These are phyloP conservation scores for Cinnamomum micranthum DNA, from an alignment of 164 flowering plant genomes.

Conservation along the genomic window DNA sequence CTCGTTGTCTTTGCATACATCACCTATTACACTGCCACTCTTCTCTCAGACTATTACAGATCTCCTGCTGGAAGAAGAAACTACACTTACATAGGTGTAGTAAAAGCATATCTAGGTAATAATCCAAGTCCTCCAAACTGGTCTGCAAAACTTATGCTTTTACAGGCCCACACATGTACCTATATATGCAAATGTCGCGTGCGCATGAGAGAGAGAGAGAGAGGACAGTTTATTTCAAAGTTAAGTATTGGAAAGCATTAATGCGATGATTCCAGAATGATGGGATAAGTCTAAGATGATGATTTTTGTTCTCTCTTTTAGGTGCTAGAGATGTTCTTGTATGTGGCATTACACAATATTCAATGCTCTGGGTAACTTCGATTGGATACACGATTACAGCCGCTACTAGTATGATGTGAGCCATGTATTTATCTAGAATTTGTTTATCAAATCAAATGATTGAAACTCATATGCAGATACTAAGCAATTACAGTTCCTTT, in stretches of 20 bases:
- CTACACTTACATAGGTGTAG: constrained; percentile 32
- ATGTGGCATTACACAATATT: constrained; percentile 5
- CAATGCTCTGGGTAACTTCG: background rate
- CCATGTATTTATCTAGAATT: background rate
- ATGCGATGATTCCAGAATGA: too few relatives aligned
- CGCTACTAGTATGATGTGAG: constrained; percentile 36
- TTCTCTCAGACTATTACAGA: constrained; percentile 42
- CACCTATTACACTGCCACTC: constrained; percentile 30
- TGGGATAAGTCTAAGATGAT: too few relatives aligned
- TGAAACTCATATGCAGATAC: too few relatives aligned
- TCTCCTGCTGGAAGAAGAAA: constrained; percentile 41
- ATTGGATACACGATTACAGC: constrained; percentile 8
- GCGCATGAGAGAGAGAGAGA: background rate
- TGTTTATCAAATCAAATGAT: too few relatives aligned
- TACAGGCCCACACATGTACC: background rate
- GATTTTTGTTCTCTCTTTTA: background rate
- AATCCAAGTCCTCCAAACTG: background rate
- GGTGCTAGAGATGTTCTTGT: background rate
- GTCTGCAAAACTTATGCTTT: background rate
- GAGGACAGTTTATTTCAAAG: background rate
- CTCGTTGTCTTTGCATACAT: constrained; percentile 28
- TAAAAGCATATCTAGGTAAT: constrained; percentile 25
- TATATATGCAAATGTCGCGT: too few relatives aligned
- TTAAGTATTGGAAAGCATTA: background rate
- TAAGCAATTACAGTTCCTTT: too few relatives aligned